Conservation (phyloP, 208 protist genomes). For the Leishmania major region DNA sequence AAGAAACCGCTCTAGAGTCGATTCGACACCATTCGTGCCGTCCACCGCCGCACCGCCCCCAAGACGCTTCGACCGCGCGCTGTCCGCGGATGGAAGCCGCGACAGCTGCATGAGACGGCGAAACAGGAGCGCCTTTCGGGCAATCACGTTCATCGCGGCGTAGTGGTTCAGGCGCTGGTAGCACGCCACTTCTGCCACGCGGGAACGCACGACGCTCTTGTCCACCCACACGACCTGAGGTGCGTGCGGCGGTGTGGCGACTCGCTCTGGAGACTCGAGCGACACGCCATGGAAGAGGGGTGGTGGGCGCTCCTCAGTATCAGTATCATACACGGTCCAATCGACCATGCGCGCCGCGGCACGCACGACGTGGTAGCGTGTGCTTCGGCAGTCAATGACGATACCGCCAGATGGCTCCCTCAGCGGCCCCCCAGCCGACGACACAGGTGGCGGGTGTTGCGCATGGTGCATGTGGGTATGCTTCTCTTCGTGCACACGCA, state of each 20-base stretch:
- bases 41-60: not conserved
- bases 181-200: conserved; percentile 61
- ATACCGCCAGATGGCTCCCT: conserved; percentile 15
- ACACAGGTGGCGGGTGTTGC: not conserved
- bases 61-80: not conserved
- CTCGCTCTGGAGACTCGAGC: not conserved
- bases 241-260: conserved; percentile 26
- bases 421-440: not conserved
- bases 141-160: conserved; percentile 87
- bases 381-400: conserved; percentile 60
- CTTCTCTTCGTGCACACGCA: not conserved
- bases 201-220: conserved; percentile 60
- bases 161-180: conserved; percentile 95
- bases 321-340: conserved; percentile 67
- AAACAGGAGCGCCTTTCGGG: conserved; percentile 90
- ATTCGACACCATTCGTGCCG: not conserved
- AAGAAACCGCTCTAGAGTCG: conserved; percentile 16
- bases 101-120: conserved; percentile 74
- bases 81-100: not conserved
- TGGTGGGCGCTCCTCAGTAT: conserved; percentile 41
- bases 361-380: conserved; percentile 86
- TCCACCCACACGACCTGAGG: conserved; percentile 92
- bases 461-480: not conserved
- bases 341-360: conserved; percentile 54
- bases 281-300: conserved; percentile 38